phyloP scores from a whole-genome alignment of 1,284 basidiomycete genomes.

The Cryptococcus sp. region DNA sequence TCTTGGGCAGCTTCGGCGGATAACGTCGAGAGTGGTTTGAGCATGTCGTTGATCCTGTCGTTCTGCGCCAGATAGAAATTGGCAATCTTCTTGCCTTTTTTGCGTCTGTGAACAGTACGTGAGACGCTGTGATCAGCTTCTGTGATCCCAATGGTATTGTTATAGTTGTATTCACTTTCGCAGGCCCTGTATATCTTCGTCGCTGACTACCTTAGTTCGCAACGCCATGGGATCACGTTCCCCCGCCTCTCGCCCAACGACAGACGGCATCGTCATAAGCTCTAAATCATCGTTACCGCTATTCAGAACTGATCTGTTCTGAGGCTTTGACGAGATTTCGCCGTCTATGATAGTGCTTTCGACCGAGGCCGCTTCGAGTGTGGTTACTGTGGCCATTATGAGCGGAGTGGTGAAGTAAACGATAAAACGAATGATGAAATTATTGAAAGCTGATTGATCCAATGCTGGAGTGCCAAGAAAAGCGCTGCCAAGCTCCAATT shows the following conservation, averaged over 20 bases:
- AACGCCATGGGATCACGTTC: conserved; percentile 54
- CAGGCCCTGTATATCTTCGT: conserved; percentile 47
- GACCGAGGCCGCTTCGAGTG: no score
- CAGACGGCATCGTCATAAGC: conserved; percentile 33
- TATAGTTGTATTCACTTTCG: conserved; percentile 32
- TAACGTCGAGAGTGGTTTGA: conserved; percentile 69
- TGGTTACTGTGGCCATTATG: no score
- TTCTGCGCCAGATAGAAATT: conserved; percentile 81
- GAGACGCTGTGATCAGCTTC: not conserved
- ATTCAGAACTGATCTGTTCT: not conserved
- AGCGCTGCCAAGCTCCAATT: no score
- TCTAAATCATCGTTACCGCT: conserved; percentile 35
- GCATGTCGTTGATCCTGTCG: conserved; percentile 74
- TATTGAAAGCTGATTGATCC: no score
- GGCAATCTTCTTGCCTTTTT: conserved; percentile 43
- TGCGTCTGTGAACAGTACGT: not conserved
- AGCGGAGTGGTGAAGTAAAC: no score
- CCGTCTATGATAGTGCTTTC: no score
- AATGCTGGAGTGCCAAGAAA: no score
- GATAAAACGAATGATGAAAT: no score
- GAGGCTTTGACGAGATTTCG: no score
- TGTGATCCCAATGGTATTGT: not conserved
- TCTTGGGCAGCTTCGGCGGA: conserved; percentile 40
- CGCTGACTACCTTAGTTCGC: conserved; percentile 49
- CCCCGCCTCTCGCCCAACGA: conserved; percentile 45